Evolutionary conservation across 345 rosid genomes (phyloP).

Genomic region (Orychophragmus violaceus): DNA sequence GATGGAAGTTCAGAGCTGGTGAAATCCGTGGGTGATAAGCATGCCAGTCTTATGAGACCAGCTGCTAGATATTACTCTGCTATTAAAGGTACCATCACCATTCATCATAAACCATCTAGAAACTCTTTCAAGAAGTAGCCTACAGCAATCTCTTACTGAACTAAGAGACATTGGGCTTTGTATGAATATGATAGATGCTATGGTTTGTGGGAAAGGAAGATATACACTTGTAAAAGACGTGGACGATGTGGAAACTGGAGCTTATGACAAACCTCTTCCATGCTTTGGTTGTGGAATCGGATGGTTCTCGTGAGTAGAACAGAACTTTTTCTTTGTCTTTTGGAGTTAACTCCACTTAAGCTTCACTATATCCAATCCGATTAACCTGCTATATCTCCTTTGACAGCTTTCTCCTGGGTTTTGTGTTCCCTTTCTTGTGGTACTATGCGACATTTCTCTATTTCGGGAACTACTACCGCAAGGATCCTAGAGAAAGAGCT

Average conservation of each 20-base stretch:
- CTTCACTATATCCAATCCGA: background rate
- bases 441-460: conserved; percentile 83
- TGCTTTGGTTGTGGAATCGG: conserved; percentile 97
- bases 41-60: conserved; percentile 70
- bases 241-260: conserved; percentile 56
- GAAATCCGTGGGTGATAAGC: conserved; percentile 52
- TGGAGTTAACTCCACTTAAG: background rate
- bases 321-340: background rate
- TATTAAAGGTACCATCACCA: conserved; percentile 46
- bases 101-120: background rate
- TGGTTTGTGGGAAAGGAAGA: conserved; percentile 55
- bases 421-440: conserved; percentile 80
- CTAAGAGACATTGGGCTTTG: conserved; percentile 21
- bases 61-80: conserved; percentile 52
- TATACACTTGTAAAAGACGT: conserved; percentile 67
- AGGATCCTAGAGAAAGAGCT: conserved; percentile 96
- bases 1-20: conserved; percentile 43
- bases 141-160: background rate
- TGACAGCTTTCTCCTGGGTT: conserved; percentile 79
- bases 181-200: conserved; percentile 39
- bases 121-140: background rate
- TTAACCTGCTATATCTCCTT: background rate
- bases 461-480: conserved; percentile 87
- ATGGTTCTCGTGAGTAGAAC: conserved; percentile 83
- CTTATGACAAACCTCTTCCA: conserved; percentile 84